These are phyloP conservation scores for Rostrohypoxylon terebratum DNA, from an alignment of 495 filamentous ascomycete species.

Conservation along the genomic window DNA sequence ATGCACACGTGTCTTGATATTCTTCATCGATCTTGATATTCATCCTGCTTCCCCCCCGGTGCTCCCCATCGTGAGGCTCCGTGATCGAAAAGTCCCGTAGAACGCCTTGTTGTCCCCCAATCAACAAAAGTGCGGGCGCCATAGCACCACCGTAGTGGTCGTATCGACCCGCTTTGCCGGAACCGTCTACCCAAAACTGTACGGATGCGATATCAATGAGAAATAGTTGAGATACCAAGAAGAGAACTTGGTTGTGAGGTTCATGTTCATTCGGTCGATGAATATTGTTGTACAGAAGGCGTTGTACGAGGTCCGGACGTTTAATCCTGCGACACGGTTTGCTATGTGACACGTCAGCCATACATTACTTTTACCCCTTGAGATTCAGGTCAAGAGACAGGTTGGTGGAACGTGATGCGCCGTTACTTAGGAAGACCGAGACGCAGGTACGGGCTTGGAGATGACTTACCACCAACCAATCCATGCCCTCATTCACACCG, in stretches of 20 bases:
- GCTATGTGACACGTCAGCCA: conserved; percentile 46
- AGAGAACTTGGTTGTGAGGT: conserved; percentile 4
- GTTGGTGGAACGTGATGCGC: background rate
- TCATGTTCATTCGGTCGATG: conserved; percentile 23
- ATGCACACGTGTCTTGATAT: conserved; percentile 28
- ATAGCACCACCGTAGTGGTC: conserved; percentile 10
- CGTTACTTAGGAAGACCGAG: background rate
- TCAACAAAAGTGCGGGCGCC: conserved; percentile 12
- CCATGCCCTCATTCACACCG: conserved; percentile 96
- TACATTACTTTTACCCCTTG: conserved; percentile 37
- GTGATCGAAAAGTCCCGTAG: conserved; percentile 20
- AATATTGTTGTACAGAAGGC: conserved; percentile 46
- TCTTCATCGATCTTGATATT: conserved; percentile 41
- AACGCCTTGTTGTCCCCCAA: conserved; percentile 40
- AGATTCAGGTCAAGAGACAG: conserved; percentile 9
- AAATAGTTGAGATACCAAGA: conserved; percentile 17
- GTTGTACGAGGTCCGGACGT: conserved; percentile 13
- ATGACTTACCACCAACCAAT: conserved; percentile 94
- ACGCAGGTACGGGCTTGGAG: background rate
- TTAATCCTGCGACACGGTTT: conserved; percentile 64
- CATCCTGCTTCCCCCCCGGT: conserved; percentile 25
- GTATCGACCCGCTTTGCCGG: conserved; percentile 17
- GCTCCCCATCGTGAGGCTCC: conserved; percentile 17
- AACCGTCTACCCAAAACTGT: conserved; percentile 40
- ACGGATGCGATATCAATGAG: conserved; percentile 36